Evolutionary conservation across 805 yeast species (phyloP), one percentile per base, ranked within the genome.

Genomic region (Ogataea thermomethanolica): DNA sequence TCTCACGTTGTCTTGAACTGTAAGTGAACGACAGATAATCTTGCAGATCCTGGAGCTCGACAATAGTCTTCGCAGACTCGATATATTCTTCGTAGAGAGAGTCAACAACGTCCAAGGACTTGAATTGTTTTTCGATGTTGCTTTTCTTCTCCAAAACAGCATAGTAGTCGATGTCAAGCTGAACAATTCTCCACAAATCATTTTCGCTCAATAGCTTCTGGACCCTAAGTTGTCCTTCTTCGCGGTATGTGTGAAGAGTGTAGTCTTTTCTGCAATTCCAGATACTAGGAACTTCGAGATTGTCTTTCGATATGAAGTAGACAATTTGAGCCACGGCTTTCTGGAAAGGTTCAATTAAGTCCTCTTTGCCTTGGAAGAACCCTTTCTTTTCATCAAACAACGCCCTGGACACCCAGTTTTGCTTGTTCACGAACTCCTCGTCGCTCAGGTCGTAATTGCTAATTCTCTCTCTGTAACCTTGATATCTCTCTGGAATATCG

Each of bases 261-360:
- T 85, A 88, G 62, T 93, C 98, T 64, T 95, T 85, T 61, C 98
- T 84, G 58, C 89, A 95, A 20, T 89, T 84, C 85, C 95, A 89
- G 45, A 93, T 89, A 54, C 89, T 86, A 8, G 99, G 98, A 5
- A 91, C 96, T 59, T 93, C 99, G 48, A 84, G 73, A 43, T 81
- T 73, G 35, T 90, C 95, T 52, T 78, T 79, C 10, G 89, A 72
- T 23, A 93, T 67, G 49, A 79, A 89, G 56, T 71, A 85, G 54
- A 76, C 81, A 32, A 73, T 86, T 62, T 75, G 79, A 9, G 78
- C 76, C 6, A 93, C 85, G 1, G 96, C 82, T 27, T 70, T 74
- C 41, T 70, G 70, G 62, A 88, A 84, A 3, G 66, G 63, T 13
- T 83, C 83, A 11, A 63, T 65, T 20, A 67, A 54, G 33, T 50